phyloP scores from a whole-genome alignment of 768 basidiomycete genomes.

The Dioszegia aurantiaca region DNA sequence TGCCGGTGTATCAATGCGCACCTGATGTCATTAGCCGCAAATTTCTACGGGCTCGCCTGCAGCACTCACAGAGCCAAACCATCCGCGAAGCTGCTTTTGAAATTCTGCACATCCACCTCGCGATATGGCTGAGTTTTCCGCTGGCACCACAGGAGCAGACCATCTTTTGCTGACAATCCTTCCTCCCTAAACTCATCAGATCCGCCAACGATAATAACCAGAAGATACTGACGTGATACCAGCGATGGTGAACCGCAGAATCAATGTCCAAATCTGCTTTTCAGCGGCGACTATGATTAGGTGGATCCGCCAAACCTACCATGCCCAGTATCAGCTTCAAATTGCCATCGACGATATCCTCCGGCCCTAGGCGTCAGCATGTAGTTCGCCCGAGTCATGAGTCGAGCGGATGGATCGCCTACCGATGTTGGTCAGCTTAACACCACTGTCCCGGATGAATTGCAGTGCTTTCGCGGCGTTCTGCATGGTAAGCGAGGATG shows the following conservation, averaged over 20 bases:
- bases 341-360: slow-evolving; percentile 99
- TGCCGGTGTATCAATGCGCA: slow-evolving; percentile 97
- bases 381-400: neutral
- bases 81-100: slow-evolving; percentile 87
- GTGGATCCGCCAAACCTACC: slow-evolving; percentile 22
- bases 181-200: slow-evolving; percentile 67
- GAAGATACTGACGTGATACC: slow-evolving; percentile 75
- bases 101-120: slow-evolving; percentile 90
- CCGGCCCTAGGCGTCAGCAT: slow-evolving; percentile 59
- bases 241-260: slow-evolving; percentile 94
- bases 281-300: slow-evolving; percentile 1
- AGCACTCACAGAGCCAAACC: slow-evolving; percentile 83
- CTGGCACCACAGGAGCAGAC: slow-evolving; percentile 95
- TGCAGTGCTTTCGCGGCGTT: slow-evolving; percentile 96
- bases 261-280: slow-evolving; percentile 96
- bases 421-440: slow-evolving; percentile 93
- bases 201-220: neutral
- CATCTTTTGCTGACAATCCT: slow-evolving; percentile 97
- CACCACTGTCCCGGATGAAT: slow-evolving; percentile 88
- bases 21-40: too few species aligned
- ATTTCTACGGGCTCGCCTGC: neutral
- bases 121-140: slow-evolving; percentile 84
- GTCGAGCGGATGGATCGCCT: slow-evolving; percentile 3
- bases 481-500: slow-evolving; percentile 29
- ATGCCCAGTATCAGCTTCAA: slow-evolving; percentile 86